Conservation (phyloP, 202 grass and related monocot genomes). For the Carex arenaria region DNA sequence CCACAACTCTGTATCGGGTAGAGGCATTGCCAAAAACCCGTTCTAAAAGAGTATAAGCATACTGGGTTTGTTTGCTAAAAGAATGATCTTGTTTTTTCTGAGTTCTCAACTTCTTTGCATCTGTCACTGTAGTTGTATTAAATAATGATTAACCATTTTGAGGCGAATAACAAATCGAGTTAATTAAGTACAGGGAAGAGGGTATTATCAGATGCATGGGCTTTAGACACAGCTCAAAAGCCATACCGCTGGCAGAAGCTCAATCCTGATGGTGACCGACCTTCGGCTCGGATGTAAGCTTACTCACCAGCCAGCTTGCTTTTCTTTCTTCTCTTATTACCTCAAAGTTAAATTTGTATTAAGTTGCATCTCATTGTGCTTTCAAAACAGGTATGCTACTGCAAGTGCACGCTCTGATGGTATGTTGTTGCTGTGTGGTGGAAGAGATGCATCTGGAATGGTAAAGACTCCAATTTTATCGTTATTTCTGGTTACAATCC, state of each 20-base stretch:
- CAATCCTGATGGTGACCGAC: constrained; percentile 90
- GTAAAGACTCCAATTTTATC: constrained; percentile 40
- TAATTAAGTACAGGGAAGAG: constrained; percentile 57
- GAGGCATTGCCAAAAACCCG: background rate
- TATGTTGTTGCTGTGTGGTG: constrained; percentile 97
- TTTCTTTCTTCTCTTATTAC: background rate
- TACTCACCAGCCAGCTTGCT: background rate
- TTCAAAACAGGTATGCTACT: constrained; percentile 78
- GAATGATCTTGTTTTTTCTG: background rate
- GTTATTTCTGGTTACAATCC: constrained; percentile 5
- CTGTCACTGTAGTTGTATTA: background rate
- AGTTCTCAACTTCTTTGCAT: background rate
- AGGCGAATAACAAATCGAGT: background rate
- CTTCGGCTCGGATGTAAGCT: constrained; percentile 92
- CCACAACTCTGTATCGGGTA: background rate
- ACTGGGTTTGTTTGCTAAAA: background rate
- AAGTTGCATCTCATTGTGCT: constrained; percentile 23
- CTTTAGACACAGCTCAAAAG: constrained; percentile 93
- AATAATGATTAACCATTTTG: background rate
- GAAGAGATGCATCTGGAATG: constrained; percentile 90
- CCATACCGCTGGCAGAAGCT: constrained; percentile 99
- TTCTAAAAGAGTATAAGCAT: background rate
- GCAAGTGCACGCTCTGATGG: constrained; percentile 96
- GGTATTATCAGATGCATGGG: constrained; percentile 90
- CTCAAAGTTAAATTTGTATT: constrained; percentile 25